Evolutionary conservation across 2,329 filamentous ascomycete genomes (phyloP).

Genomic region (Blumeria hordei): DNA sequence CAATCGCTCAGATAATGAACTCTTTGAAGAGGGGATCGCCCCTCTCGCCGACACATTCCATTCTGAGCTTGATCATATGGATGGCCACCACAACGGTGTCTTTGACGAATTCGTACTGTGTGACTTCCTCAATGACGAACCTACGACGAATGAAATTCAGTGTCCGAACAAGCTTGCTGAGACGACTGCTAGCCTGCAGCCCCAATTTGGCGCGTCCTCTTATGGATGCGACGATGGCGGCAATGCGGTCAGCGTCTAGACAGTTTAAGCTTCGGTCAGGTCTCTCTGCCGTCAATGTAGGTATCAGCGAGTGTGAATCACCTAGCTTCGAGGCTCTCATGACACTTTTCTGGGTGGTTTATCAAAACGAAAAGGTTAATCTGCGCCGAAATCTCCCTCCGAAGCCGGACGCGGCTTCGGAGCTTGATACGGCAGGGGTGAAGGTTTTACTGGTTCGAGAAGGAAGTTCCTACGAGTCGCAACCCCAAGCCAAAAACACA

Average conservation of each 20-base stretch:
- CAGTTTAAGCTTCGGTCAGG: slow-evolving; percentile 9
- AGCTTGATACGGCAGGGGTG: no score
- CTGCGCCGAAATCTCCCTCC: no score
- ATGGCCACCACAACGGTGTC: slow-evolving; percentile 32
- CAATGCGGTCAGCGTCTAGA: slow-evolving; percentile 47
- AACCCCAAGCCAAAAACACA: no score
- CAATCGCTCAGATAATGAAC: slow-evolving; percentile 40
- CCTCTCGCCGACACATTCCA: slow-evolving; percentile 43
- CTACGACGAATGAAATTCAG: slow-evolving; percentile 14
- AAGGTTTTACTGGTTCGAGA: no score
- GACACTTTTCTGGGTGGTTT: slow-evolving; percentile 14
- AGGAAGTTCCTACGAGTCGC: no score
- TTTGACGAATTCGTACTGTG: slow-evolving; percentile 27
- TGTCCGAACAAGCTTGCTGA: slow-evolving; percentile 16
- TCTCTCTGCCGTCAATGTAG: no score
- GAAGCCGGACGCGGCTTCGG: no score
- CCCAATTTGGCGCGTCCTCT: slow-evolving; percentile 50
- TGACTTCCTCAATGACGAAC: slow-evolving; percentile 26
- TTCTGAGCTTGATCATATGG: slow-evolving; percentile 44
- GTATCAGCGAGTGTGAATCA: slow-evolving; percentile 2
- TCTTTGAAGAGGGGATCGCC: slow-evolving; percentile 55
- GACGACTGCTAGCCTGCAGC: slow-evolving; percentile 43
- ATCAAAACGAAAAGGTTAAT: no score
- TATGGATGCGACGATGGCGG: slow-evolving; percentile 48
- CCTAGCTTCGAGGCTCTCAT: slow-evolving; percentile 13